Base-by-base conservation (phyloP, 2,329 filamentous ascomycete genomes). In the Onygenales sp. region DNA sequence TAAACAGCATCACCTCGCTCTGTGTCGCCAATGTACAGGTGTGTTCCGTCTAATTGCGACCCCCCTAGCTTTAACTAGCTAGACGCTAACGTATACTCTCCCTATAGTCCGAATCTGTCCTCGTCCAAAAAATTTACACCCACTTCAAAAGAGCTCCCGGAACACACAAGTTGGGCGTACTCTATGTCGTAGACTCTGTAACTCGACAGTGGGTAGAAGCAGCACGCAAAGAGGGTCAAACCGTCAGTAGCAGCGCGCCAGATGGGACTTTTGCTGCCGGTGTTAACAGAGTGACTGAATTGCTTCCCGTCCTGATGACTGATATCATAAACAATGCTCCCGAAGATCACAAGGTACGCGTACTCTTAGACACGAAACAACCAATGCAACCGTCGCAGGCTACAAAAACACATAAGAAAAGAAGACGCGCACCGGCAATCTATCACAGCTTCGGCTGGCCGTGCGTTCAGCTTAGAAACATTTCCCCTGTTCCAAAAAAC, bases 151-250 rank as follows among this genome's bases (percentile, higher is more conserved):
- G 93, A 74, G 86, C 91, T 62, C 88, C 89, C 56, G 84, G 84
- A 69, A 95, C 90, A 70, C 92, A 98, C 82, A 98, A 98, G 76
- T 82, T 98, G 72, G 93, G 93, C 75, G 91, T 96, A 68, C 85
- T 98, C 76, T 98, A 98, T 85, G 91, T 97, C 76, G 88, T 98
- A 91, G 93, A 98, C 81, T 95, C 92, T 78, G 91, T 98, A 82
- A 92, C 91, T 72, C 89, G 93, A 74, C 92, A 94, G 77, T 98
- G 93, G 92, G 84, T 95, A 77, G 92, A 97, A 72, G 87, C 90
- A 74, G 92, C 93, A 66, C 93, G 91, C 74, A 82, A 85, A 66
- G 81, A 87, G 62, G 88, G 87, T 65, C 91, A 97, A 69, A 74
- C 86, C 67, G 82, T 90, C 72, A 87, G 87, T 74, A 84, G 81